Evolutionary conservation across 2,329 filamentous ascomycete genomes (phyloP), one percentile per base, ranked within the genome.

Genomic region (Akanthomyces muscarius): DNA sequence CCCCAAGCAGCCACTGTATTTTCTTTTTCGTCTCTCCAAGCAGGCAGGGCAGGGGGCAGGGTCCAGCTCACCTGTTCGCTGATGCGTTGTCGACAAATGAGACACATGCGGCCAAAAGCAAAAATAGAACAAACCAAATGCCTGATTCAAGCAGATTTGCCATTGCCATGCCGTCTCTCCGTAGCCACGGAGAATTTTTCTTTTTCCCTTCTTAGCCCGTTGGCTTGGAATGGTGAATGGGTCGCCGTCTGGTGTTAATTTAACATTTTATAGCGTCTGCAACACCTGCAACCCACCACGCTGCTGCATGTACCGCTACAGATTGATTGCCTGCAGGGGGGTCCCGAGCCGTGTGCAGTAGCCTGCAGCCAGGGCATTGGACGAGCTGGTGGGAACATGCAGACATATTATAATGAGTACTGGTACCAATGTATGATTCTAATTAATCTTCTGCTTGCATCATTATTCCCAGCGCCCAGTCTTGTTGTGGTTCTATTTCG

Each of bases 291-390:
- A 10, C 38, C 52, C 52, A n/a, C 52, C 41, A 7, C 4, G 23
- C 38, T 57, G 54, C 18, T 5, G 42, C 54, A 47, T 21, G 54
- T 57, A 55, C 18, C 11, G 25, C 41, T 56, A 23, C 54, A 57
- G 54, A 57, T 47, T 57, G 28, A 57, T 57, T 57, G 54, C 41
- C 21, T 33, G 16, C 54, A 55, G 36, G 54, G 54, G 54, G 54
- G 54, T 36, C 18, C n/a, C 11, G 16, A 47, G 6, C 42, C 54
- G 54, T 56, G 54, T 25, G 41, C 41, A 8, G 6, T 25, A n/a
- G n/a, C 21, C 41, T 6, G 18, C 28, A 47, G n/a, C 18, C 41
- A 55, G 18, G 25, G 41, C 54, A 56, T 16, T 45, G 41, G 28
- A 30, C 21, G 52, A 54, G 36, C 33, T 25, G n/a, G 30, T 23